These are phyloP conservation scores for Malassezia brasiliensis DNA, from an alignment of 1,284 basidiomycete species.

Conservation along the genomic window DNA sequence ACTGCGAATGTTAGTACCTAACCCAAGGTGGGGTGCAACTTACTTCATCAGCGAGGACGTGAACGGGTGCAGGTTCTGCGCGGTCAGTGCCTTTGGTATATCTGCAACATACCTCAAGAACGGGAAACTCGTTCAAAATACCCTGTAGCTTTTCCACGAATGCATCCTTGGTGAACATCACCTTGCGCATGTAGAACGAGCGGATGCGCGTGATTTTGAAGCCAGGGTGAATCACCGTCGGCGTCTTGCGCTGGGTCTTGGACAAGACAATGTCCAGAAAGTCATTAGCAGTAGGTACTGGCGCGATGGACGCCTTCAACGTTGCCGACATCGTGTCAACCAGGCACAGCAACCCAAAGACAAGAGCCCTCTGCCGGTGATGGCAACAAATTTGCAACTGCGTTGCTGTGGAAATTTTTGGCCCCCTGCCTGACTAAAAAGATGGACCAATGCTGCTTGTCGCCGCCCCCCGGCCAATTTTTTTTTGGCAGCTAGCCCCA, in stretches of 20 bases:
- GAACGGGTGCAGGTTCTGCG: conserved; percentile 44
- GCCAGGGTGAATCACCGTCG: conserved; percentile 69
- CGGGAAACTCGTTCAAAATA: conserved; percentile 89
- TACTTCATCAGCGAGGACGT: conserved; percentile 45
- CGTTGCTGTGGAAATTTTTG: background rate
- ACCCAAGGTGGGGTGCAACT: background rate
- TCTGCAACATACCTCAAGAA: conserved; percentile 64
- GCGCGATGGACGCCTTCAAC: conserved; percentile 60
- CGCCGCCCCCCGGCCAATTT: no score
- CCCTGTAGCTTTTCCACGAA: conserved; percentile 93
- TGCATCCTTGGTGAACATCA: conserved; percentile 95
- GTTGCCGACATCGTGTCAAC: conserved; percentile 25
- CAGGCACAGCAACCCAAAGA: background rate
- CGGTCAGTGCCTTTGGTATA: background rate
- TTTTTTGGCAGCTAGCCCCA: no score
- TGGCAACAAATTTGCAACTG: background rate
- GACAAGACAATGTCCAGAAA: conserved; percentile 90
- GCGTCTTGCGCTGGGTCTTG: conserved; percentile 91
- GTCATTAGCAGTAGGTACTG: conserved; percentile 87
- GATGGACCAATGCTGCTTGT: background rate
- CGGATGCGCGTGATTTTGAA: conserved; percentile 95
- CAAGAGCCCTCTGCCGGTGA: no score
- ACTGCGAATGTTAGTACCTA: conserved; percentile 4
- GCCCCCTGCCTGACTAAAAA: background rate
- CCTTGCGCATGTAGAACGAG: conserved; percentile 91